phyloP scores from a whole-genome alignment of 78 protist genomes.

The Dictyostelium discoideum region DNA sequence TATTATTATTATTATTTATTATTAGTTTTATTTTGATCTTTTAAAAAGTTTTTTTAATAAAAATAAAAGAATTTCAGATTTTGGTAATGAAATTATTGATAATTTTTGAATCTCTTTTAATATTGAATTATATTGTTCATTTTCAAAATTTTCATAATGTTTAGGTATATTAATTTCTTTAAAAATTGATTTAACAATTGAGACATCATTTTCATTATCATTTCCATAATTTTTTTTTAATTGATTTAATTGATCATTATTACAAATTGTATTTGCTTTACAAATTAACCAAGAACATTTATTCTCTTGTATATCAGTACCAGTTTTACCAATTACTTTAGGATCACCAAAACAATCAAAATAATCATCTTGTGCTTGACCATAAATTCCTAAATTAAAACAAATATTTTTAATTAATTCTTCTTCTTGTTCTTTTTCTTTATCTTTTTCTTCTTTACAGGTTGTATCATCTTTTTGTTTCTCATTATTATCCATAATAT shows the following conservation, averaged over 20 bases:
- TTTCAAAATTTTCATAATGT: not conserved
- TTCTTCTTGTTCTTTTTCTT: not conserved
- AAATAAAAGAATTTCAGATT: not conserved
- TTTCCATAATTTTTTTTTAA: constrained; percentile 6
- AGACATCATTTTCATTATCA: not conserved
- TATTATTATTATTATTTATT: too few relatives aligned
- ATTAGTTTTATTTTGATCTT: not conserved
- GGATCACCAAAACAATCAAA: constrained; percentile 11
- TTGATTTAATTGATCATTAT: not conserved
- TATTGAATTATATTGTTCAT: not conserved
- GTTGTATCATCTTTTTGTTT: not conserved
- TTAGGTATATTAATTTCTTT: not conserved
- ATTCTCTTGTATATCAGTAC: constrained; percentile 16
- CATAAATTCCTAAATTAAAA: not conserved
- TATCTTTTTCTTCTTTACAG: not conserved
- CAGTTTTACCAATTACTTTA: not conserved
- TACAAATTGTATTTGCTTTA: not conserved
- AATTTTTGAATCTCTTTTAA: not conserved
- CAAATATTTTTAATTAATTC: not conserved
- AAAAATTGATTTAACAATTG: not conserved
- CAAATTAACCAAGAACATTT: constrained; percentile 13
- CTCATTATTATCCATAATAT: not conserved
- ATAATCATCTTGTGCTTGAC: constrained; percentile 12
- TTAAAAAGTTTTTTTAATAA: not conserved
- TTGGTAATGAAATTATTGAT: not conserved